These are phyloP conservation scores for Plasmodium fragile DNA, from an alignment of 169 alveolate species.

Conservation along the genomic window DNA sequence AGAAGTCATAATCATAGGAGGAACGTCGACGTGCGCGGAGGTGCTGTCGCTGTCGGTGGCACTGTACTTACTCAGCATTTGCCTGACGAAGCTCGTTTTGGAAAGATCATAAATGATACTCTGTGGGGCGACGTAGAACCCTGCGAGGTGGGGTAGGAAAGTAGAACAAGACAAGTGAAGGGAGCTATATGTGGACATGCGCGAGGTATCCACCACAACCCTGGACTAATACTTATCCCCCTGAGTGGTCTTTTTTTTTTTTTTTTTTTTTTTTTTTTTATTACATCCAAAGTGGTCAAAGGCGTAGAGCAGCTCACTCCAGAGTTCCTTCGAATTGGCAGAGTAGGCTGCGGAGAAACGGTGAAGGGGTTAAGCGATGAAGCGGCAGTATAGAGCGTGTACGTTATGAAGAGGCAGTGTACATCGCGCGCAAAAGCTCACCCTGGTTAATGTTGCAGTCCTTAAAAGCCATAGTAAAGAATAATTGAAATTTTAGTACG, in stretches of 20 bases:
- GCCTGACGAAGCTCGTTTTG: constrained; percentile 24
- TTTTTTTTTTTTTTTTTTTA: not conserved
- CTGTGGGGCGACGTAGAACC: constrained; percentile 39
- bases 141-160: not conserved
- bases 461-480: constrained; percentile 28
- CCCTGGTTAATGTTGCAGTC: constrained; percentile 64
- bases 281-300: constrained; percentile 64
- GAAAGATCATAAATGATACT: not conserved
- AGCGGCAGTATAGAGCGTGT: not conserved
- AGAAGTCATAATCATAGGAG: not conserved
- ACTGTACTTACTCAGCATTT: constrained; percentile 29
- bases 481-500: constrained; percentile 16
- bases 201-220: not conserved
- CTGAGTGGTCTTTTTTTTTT: not conserved
- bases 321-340: not conserved
- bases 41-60: not conserved
- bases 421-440: not conserved
- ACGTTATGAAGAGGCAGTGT: not conserved
- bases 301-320: constrained; percentile 30
- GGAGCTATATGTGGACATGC: not conserved
- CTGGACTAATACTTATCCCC: not conserved
- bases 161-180: not conserved
- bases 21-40: not conserved
- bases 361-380: not conserved
- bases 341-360: constrained; percentile 2